phyloP scores from a whole-genome alignment of 805 yeast genomes.

The Wickerhamomyces bovis region DNA sequence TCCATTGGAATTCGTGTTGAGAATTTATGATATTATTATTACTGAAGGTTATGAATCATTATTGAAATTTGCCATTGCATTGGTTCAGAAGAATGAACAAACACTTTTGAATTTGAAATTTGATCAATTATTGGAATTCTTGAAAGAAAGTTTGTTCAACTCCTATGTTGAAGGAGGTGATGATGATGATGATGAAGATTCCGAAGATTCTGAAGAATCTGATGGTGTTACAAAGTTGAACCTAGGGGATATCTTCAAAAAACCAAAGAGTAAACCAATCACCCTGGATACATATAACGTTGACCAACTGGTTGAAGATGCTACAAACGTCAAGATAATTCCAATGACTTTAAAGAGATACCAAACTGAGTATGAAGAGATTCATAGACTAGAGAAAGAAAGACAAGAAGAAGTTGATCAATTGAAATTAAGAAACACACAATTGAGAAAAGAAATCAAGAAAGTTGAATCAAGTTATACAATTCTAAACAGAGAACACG shows the following conservation, averaged over 20 bases:
- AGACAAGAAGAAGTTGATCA: slow-evolving; percentile 63
- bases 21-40: slow-evolving; percentile 82
- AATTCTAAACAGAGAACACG: slow-evolving; percentile 72
- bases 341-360: slow-evolving; percentile 72
- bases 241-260: slow-evolving; percentile 14
- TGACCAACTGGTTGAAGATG: slow-evolving; percentile 70
- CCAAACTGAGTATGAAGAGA: slow-evolving; percentile 66
- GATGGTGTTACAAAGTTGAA: slow-evolving; percentile 4
- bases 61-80: slow-evolving; percentile 74
- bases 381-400: slow-evolving; percentile 67
- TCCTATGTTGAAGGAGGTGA: slow-evolving; percentile 45
- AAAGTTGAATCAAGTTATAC: slow-evolving; percentile 66
- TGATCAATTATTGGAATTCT: slow-evolving; percentile 68
- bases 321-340: slow-evolving; percentile 63
- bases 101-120: slow-evolving; percentile 57
- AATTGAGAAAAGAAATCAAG: slow-evolving; percentile 65
- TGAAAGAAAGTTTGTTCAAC: slow-evolving; percentile 76
- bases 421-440: slow-evolving; percentile 60
- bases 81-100: slow-evolving; percentile 64
- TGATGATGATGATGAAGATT: slow-evolving; percentile 24
- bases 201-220: slow-evolving; percentile 25
- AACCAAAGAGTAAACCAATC: slow-evolving; percentile 8
- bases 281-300: slow-evolving; percentile 45
- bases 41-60: slow-evolving; percentile 90
- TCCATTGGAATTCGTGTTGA: slow-evolving; percentile 79